Evolutionary conservation across 2,329 filamentous ascomycete genomes (phyloP).

Genomic region (Hortaea werneckii): DNA sequence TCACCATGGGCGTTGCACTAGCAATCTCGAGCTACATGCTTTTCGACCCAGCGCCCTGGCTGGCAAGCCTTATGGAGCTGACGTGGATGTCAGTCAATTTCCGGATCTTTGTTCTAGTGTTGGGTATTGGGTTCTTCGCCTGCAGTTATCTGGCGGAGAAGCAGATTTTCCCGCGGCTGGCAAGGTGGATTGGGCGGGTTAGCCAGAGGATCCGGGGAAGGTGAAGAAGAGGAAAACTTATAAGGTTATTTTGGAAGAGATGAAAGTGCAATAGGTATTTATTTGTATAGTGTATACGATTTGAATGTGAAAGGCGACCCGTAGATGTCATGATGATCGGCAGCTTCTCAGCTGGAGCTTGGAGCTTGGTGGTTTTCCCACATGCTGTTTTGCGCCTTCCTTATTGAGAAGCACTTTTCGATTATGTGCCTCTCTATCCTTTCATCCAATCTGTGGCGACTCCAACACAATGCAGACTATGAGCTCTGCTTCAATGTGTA

Average conservation of each 20-base stretch:
- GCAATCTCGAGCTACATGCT: slow-evolving; percentile 70
- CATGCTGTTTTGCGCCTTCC: background rate
- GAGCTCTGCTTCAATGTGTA: too few species aligned
- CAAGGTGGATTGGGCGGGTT: slow-evolving; percentile 53
- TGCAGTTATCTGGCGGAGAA: slow-evolving; percentile 64
- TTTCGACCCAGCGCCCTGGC: slow-evolving; percentile 57
- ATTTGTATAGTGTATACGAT: background rate
- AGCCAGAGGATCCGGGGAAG: slow-evolving; percentile 48
- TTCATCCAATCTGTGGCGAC: too few species aligned
- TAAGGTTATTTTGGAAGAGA: slow-evolving; percentile 66
- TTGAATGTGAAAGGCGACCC: background rate
- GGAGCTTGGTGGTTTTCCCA: background rate
- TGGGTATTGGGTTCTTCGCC: slow-evolving; percentile 61
- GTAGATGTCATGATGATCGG: background rate
- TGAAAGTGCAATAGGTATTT: slow-evolving; percentile 10
- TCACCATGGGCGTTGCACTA: slow-evolving; percentile 61
- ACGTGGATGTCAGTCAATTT: slow-evolving; percentile 66
- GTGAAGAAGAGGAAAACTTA: slow-evolving; percentile 77
- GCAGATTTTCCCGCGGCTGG: slow-evolving; percentile 57
- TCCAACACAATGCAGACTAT: too few species aligned
- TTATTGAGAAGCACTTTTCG: background rate
- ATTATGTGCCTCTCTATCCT: background rate
- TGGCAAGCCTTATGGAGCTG: slow-evolving; percentile 72
- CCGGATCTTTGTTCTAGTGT: slow-evolving; percentile 57
- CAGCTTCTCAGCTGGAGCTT: background rate